These are phyloP conservation scores for Capsella bursapastoris DNA, from an alignment of 345 rosid species.

Conservation along the genomic window DNA sequence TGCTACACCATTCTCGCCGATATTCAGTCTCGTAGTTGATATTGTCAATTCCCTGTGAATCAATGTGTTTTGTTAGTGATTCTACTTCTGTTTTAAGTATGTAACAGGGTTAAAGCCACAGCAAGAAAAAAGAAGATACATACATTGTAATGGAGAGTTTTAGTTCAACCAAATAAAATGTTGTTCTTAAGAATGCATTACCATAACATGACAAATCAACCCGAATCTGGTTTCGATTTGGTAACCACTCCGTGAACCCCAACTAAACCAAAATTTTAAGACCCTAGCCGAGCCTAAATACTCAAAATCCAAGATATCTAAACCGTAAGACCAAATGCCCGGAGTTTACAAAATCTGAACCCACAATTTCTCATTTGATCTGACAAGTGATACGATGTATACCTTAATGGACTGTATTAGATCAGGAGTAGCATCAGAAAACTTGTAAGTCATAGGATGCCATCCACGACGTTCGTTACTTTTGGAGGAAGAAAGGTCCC, in stretches of 20 bases:
- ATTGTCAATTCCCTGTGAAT: constrained; percentile 71
- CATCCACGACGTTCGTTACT: constrained; percentile 86
- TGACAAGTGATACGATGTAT: constrained; percentile 17
- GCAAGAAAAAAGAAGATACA: not conserved
- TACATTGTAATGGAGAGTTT: not conserved
- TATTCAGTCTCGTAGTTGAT: constrained; percentile 87
- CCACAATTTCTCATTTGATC: not conserved
- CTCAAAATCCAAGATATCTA: not conserved
- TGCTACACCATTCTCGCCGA: constrained; percentile 93
- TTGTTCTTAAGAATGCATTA: not conserved
- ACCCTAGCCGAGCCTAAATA: not conserved
- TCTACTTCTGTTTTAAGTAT: not conserved
- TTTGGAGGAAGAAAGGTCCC: constrained; percentile 84
- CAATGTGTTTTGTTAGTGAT: constrained; percentile 10
- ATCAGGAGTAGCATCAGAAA: constrained; percentile 73
- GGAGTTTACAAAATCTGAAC: not conserved
- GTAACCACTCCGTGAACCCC: not conserved
- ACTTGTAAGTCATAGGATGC: constrained; percentile 90
- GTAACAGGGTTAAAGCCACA: constrained; percentile 4
- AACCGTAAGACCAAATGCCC: not conserved
- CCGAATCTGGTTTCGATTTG: not conserved
- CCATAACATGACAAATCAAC: not conserved
- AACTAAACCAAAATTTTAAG: not conserved
- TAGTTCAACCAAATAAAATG: not conserved
- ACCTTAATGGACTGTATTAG: constrained; percentile 85